phyloP scores from a whole-genome alignment of 345 rosid genomes.

The Lepidium aucheri region DNA sequence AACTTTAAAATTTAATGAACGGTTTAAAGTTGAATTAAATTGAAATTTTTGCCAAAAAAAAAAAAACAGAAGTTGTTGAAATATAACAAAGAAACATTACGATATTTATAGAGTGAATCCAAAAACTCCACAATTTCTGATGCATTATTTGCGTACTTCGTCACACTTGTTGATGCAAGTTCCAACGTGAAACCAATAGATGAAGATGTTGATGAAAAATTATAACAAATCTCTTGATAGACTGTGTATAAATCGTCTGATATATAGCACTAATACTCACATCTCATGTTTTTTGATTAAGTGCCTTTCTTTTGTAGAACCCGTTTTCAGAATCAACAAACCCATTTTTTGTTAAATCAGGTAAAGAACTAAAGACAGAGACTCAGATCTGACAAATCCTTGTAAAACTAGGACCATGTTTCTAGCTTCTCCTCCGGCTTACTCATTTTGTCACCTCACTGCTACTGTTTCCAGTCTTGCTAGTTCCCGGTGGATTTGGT shows the following conservation, averaged over 20 bases:
- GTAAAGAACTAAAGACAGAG: not conserved
- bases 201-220: not conserved
- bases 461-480: conserved; percentile 13
- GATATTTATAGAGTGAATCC: not conserved
- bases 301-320: not conserved
- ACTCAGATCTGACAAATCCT: no score
- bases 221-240: no score
- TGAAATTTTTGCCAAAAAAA: not conserved
- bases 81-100: not conserved
- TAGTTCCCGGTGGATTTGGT: conserved; percentile 19
- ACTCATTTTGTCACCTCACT: conserved; percentile 12
- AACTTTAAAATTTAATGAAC: no score
- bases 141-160: not conserved
- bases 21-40: not conserved
- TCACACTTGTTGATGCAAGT: not conserved
- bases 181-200: not conserved
- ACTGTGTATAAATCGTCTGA: no score
- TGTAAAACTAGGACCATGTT: not conserved
- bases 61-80: not conserved
- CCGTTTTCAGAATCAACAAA: not conserved
- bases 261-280: not conserved
- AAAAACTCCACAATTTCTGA: not conserved
- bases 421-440: conserved; percentile 5
- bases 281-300: not conserved
- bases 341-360: not conserved